Percentiles rank a stretch among this genome's conserved stretches.
Conservation (phyloP, 2,329 filamentous ascomycete genomes). For the Penicillium fuscoglaucum region DNA sequence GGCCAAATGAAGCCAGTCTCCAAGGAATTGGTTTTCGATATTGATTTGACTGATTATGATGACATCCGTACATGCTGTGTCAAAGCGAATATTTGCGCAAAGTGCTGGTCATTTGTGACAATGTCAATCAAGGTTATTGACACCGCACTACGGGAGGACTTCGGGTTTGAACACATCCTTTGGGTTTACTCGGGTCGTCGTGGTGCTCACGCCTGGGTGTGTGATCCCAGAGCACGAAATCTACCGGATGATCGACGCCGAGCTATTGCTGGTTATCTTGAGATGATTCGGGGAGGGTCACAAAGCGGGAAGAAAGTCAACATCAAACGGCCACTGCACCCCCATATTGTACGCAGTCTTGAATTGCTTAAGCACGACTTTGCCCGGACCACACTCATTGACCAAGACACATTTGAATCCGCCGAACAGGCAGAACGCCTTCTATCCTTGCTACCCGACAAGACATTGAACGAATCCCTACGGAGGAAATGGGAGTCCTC, state of each 20-base stretch:
- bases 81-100: constrained; percentile 87
- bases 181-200: constrained; percentile 98
- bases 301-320: constrained; percentile 88
- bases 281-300: constrained; percentile 82
- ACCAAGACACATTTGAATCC: constrained; percentile 81
- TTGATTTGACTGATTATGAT: constrained; percentile 98
- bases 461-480: constrained; percentile 71
- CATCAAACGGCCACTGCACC: constrained; percentile 79
- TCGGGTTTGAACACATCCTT: constrained; percentile 93
- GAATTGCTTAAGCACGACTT: constrained; percentile 84
- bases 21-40: constrained; percentile 98
- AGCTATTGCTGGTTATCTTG: constrained; percentile 85
- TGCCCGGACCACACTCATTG: constrained; percentile 73
- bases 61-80: constrained; percentile 93
- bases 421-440: constrained; percentile 73
- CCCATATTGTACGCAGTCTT: constrained; percentile 82
- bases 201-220: constrained; percentile 98
- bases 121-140: constrained; percentile 97
- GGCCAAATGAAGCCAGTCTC: constrained; percentile 80
- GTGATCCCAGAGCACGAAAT: constrained; percentile 78
- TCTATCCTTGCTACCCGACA: constrained; percentile 81
- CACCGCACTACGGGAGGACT: constrained; percentile 82
- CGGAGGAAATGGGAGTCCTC: constrained; percentile 88
- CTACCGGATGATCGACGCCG: constrained; percentile 84
- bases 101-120: constrained; percentile 96